Evolutionary conservation across 1,139 yeast genomes (phyloP).

Genomic region (Blastobotrys malaysiensis): DNA sequence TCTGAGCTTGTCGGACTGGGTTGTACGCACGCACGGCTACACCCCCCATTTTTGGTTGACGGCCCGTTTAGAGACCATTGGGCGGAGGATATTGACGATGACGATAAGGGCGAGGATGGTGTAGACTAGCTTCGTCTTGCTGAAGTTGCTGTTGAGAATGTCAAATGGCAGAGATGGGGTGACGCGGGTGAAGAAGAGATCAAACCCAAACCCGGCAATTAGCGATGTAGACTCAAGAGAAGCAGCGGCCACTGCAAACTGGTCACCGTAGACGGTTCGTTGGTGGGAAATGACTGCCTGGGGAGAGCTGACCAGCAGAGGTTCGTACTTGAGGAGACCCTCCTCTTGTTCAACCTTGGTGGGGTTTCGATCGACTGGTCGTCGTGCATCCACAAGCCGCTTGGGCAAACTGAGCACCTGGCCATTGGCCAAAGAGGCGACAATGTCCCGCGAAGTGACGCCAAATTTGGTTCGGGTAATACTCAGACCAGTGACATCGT

Average conservation of each 20-base stretch:
- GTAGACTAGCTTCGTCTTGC: constrained; percentile 53
- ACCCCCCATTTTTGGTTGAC: constrained; percentile 23
- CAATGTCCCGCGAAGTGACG: constrained; percentile 63
- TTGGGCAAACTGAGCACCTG: constrained; percentile 71
- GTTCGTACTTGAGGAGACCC: constrained; percentile 61
- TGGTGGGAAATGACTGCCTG: constrained; percentile 40
- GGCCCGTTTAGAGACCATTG: constrained; percentile 49
- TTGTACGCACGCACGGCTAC: background rate
- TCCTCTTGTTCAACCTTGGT: constrained; percentile 54
- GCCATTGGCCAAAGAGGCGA: constrained; percentile 54
- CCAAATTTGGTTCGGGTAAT: constrained; percentile 67
- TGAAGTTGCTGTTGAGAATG: constrained; percentile 61
- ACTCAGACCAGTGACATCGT: constrained; percentile 45
- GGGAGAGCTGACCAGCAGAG: constrained; percentile 51
- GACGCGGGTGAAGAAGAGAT: constrained; percentile 68
- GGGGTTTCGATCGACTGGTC: constrained; percentile 47
- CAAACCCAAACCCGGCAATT: constrained; percentile 59
- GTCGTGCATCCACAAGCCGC: constrained; percentile 32
- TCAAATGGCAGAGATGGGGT: constrained; percentile 87
- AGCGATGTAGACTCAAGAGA: constrained; percentile 76
- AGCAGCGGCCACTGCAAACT: constrained; percentile 52
- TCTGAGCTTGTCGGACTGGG: background rate
- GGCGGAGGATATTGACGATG: constrained; percentile 46
- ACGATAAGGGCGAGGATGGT: constrained; percentile 54
- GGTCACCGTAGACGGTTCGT: constrained; percentile 31